phyloP scores from a whole-genome alignment of 306 rosid genomes.

The Castanopsis chinensis region DNA sequence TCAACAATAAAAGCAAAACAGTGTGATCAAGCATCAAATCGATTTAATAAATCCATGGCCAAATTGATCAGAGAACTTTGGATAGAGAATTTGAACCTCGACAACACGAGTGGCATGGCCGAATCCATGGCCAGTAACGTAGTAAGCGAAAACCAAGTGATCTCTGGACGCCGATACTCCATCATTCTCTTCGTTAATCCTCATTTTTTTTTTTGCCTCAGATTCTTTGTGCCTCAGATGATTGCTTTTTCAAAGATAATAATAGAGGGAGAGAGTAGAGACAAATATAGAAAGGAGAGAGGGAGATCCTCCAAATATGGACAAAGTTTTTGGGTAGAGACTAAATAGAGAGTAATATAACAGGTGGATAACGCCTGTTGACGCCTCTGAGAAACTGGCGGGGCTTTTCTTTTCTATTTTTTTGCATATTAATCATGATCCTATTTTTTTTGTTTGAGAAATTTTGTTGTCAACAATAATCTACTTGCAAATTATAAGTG shows the following conservation, averaged over 20 bases:
- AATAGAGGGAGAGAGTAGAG: too few species aligned
- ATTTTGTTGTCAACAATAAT: too few species aligned
- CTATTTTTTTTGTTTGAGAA: too few species aligned
- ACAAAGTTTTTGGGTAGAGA: too few species aligned
- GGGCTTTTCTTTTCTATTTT: too few species aligned
- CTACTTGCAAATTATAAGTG: too few species aligned
- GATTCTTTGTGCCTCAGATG: not conserved
- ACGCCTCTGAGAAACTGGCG: too few species aligned
- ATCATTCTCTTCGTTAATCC: conserved; percentile 59
- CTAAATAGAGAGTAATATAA: too few species aligned
- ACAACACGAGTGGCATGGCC: conserved; percentile 96
- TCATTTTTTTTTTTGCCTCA: conserved; percentile 39
- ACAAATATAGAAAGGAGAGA: too few species aligned
- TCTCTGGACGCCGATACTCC: conserved; percentile 75
- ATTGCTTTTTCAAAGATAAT: not conserved
- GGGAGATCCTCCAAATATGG: too few species aligned
- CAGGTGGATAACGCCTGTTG: too few species aligned
- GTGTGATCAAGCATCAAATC: conserved; percentile 5
- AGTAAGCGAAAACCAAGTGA: conserved; percentile 86
- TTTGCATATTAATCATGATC: too few species aligned
- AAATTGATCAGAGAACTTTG: not conserved
- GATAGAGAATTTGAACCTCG: conserved; percentile 47
- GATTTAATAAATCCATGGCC: not conserved
- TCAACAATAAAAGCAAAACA: not conserved
- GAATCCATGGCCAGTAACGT: conserved; percentile 93